These are phyloP conservation scores for Acidomyces sp. DNA, from an alignment of 495 filamentous ascomycete genomes.

Conservation along the genomic window DNA sequence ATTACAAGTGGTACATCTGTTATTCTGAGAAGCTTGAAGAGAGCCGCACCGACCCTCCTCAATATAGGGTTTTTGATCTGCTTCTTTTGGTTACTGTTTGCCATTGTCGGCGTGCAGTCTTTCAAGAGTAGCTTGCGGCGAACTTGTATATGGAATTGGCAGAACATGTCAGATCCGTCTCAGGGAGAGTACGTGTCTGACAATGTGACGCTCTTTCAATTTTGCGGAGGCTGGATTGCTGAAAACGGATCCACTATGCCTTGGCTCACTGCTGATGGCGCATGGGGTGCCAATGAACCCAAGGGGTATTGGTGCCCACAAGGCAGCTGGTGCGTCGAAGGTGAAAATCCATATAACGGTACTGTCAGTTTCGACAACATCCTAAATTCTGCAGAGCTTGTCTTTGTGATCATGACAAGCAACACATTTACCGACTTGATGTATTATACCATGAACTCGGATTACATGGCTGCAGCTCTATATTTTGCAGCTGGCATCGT, in stretches of 20 bases:
- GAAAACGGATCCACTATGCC: constrained; percentile 44
- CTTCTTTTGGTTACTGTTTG: constrained; percentile 98
- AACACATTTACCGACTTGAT: constrained; percentile 94
- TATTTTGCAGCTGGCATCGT: constrained; percentile 76
- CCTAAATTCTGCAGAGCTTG: constrained; percentile 73
- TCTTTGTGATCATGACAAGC: constrained; percentile 97
- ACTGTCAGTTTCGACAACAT: constrained; percentile 96
- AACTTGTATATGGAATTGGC: constrained; percentile 62
- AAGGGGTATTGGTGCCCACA: constrained; percentile 90
- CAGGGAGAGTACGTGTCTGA: constrained; percentile 25
- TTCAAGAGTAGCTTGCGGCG: constrained; percentile 91
- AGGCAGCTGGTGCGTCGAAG: constrained; percentile 70
- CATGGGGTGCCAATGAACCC: constrained; percentile 33
- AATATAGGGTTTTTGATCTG: constrained; percentile 91
- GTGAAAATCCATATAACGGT: constrained; percentile 64
- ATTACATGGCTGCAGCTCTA: constrained; percentile 66
- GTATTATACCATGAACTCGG: constrained; percentile 81
- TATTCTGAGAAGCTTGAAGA: constrained; percentile 88
- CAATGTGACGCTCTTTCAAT: constrained; percentile 48
- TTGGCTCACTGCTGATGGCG: constrained; percentile 48
- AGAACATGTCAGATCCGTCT: constrained; percentile 35
- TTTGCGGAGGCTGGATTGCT: constrained; percentile 75
- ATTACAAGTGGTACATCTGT: constrained; percentile 88
- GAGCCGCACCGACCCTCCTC: constrained; percentile 83
- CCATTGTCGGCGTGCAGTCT: constrained; percentile 88